phyloP scores from a whole-genome alignment of 2,329 filamentous ascomycete genomes.

The Phaeomoniella chlamydospora region DNA sequence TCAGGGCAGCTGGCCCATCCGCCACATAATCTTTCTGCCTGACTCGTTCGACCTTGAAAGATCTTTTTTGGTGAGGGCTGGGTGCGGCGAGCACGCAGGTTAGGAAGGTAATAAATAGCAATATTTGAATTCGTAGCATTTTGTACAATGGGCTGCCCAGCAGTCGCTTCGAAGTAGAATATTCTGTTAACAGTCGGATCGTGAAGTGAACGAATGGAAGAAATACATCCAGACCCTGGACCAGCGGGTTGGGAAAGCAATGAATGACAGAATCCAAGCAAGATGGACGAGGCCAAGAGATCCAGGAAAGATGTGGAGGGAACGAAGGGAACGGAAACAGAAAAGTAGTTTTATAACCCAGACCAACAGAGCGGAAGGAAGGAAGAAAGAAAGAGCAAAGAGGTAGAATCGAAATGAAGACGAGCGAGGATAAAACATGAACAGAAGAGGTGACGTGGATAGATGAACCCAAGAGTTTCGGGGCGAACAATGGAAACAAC shows the following conservation, averaged over 20 bases:
- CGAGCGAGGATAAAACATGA: background rate
- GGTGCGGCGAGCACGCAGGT: conserved; percentile 19
- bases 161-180: conserved; percentile 2
- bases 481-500: too few relatives aligned
- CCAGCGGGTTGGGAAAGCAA: conserved; percentile 5
- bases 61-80: conserved; percentile 19
- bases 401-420: background rate
- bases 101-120: conserved; percentile 15
- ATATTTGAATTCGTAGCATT: conserved; percentile 9
- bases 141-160: conserved; percentile 5
- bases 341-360: conserved; percentile 6
- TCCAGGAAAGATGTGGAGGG: conserved; percentile 5
- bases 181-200: conserved; percentile 5
- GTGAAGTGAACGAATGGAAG: conserved; percentile 12
- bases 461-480: background rate
- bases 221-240: conserved; percentile 8
- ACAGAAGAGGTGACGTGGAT: background rate
- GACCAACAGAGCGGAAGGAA: conserved; percentile 1
- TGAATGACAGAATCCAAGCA: conserved; percentile 5
- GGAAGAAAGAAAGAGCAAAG: background rate
- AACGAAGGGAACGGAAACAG: conserved; percentile 5
- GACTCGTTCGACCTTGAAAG: conserved; percentile 48
- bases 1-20: conserved; percentile 47
- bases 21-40: conserved; percentile 40
- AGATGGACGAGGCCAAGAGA: conserved; percentile 1